phyloP scores from a whole-genome alignment of 1,139 yeast species.

The Pichia sp. region DNA sequence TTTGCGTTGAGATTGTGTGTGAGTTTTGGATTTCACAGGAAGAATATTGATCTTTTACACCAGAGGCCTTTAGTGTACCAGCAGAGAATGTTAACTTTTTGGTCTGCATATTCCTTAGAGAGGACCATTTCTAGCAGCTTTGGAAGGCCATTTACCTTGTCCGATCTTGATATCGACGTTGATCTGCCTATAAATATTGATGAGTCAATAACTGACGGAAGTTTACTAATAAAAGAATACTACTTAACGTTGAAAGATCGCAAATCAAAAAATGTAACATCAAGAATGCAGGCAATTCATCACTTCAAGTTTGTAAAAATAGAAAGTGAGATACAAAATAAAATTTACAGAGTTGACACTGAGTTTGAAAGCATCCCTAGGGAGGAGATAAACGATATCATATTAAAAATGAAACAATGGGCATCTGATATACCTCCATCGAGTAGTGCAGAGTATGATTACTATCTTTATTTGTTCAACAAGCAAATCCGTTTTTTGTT shows the following conservation, averaged over 20 bases:
- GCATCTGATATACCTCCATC: constrained; percentile 9
- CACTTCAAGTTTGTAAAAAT: constrained; percentile 15
- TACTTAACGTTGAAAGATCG: neutral
- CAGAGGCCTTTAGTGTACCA: constrained; percentile 14
- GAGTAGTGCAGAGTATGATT: constrained; percentile 15
- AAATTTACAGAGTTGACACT: constrained; percentile 19
- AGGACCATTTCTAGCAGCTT: constrained; percentile 19
- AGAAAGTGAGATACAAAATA: constrained; percentile 17
- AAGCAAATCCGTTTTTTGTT: constrained; percentile 18
- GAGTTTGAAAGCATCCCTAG: constrained; percentile 9
- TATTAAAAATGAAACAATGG: constrained; percentile 2
- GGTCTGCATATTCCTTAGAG: constrained; percentile 21
- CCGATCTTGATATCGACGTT: constrained; percentile 20
- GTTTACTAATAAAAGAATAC: neutral
- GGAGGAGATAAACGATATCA: constrained; percentile 7
- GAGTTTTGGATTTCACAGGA: constrained; percentile 19
- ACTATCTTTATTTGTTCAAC: constrained; percentile 17
- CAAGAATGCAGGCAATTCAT: constrained; percentile 7
- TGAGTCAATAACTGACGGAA: constrained; percentile 9
- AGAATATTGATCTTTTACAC: constrained; percentile 12
- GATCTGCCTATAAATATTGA: constrained; percentile 21
- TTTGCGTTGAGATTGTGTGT: constrained; percentile 17
- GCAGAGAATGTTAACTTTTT: constrained; percentile 17
- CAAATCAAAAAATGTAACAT: neutral
- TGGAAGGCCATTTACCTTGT: constrained; percentile 22